These are phyloP conservation scores for Plasmodium berghei DNA, from an alignment of 169 alveolate species.

Conservation along the genomic window DNA sequence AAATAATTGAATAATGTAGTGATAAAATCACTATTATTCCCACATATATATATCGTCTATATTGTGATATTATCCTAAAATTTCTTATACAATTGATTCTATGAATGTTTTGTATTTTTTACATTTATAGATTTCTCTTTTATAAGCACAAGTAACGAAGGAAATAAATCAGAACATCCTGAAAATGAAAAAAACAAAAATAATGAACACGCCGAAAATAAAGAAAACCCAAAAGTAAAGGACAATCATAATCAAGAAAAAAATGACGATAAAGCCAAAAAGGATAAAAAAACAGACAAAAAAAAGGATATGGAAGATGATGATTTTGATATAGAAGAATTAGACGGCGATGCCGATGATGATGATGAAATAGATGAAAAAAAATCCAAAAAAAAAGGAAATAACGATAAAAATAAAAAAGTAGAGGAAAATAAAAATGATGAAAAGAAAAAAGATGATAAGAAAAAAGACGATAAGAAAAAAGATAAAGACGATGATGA, in stretches of 20 bases:
- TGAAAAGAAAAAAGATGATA: constrained; percentile 6
- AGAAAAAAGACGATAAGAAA: constrained; percentile 5
- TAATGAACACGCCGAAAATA: constrained; percentile 4
- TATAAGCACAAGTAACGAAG: constrained; percentile 12
- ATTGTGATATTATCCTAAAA: not conserved
- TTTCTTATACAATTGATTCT: not conserved
- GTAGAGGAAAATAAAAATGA: constrained; percentile 16
- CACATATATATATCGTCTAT: no score
- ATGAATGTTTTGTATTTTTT: not conserved
- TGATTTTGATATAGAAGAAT: not conserved
- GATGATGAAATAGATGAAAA: constrained; percentile 9
- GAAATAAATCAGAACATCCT: constrained; percentile 5
- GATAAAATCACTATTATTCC: not conserved
- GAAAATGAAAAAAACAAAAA: constrained; percentile 25
- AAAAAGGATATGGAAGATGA: not conserved
- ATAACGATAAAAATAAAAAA: not conserved
- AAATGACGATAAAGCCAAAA: not conserved
- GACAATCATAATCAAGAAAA: not conserved
- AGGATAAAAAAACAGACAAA: not conserved
- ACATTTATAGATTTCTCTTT: constrained; percentile 42
- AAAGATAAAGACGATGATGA: constrained; percentile 6
- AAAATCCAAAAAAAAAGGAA: not conserved
- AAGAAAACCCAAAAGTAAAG: not conserved
- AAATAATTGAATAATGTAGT: not conserved
- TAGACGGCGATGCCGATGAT: constrained; percentile 27